A percentile compares a stretch with the other conserved stretches of the same genome.
phyloP scores from a whole-genome alignment of 2,329 filamentous ascomycete genomes.

The Pseudogymnoascus destructans region DNA sequence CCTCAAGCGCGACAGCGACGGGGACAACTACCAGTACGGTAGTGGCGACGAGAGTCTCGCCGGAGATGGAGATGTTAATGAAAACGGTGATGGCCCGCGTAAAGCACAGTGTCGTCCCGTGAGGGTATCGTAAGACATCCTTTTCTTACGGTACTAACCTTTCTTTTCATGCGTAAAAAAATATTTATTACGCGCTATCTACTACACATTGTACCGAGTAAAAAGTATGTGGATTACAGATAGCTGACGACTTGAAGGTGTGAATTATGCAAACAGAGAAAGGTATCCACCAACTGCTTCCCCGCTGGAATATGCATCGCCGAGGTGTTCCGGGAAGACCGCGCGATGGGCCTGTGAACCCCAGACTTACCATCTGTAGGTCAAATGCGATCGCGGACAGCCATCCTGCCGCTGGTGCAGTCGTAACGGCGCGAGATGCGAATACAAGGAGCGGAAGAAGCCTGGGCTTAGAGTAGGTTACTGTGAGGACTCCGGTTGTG shows the following conservation, averaged over 20 bases:
- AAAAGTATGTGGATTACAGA: slow-evolving; percentile 17
- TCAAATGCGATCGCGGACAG: slow-evolving; percentile 64
- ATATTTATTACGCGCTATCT: slow-evolving; percentile 13
- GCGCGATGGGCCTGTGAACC: neutral
- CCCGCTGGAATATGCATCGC: neutral
- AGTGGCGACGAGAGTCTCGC: slow-evolving; percentile 22
- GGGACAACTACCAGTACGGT: slow-evolving; percentile 20
- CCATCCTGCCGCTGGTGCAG: slow-evolving; percentile 58
- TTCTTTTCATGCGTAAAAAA: slow-evolving; percentile 14
- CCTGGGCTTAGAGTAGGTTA: slow-evolving; percentile 36
- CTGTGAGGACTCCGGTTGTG: neutral
- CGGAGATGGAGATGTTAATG: slow-evolving; percentile 18
- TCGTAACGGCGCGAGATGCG: slow-evolving; percentile 48
- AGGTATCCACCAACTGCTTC: slow-evolving; percentile 37
- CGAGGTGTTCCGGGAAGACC: neutral
- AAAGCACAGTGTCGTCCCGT: slow-evolving; percentile 38
- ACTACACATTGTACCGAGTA: slow-evolving; percentile 12
- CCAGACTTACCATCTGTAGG: slow-evolving; percentile 30
- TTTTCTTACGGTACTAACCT: slow-evolving; percentile 18
- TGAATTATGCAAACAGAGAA: slow-evolving; percentile 69
- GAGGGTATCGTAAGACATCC: slow-evolving; percentile 34
- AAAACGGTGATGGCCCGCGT: slow-evolving; percentile 25
- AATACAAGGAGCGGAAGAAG: slow-evolving; percentile 58
- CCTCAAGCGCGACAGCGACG: slow-evolving; percentile 23
- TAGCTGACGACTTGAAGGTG: slow-evolving; percentile 38